Base-by-base conservation (phyloP, 192 early-diverging fungal species). In the Backusella sp. region DNA sequence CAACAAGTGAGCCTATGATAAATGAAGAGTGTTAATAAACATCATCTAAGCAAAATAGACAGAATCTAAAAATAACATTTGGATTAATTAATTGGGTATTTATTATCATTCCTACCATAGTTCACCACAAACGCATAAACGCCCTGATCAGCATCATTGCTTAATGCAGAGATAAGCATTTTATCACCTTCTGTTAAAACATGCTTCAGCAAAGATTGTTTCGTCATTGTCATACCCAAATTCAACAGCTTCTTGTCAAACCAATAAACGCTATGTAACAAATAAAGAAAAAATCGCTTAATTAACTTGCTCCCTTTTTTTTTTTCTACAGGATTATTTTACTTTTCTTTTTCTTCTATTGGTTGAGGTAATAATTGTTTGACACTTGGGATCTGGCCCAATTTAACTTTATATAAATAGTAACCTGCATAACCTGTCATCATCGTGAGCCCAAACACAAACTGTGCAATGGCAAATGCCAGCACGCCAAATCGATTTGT, bases 141-240 rank as follows among this genome's bases (percentile, higher is more conserved):
- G 8, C 95, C 95, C 84, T 94, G 93, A 73, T 89, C 89, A 0
- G 53, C 73, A 3, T 80, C 77, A 1, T 76, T 75, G 7, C 90
- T 89, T 37, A 91, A 83, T 34, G 76, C 80, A 17, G 94, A 78
- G 79, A 97, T 87, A n/a, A 96, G 75, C 85, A 99, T 93, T 78
- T 95, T 96, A 82, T 99, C 98, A n/a, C 96, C 98, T 82, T 97
- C 95, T 4, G 98, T 98, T 35, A 99, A 78, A 12, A 97, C 66
- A 77, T 98, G 94, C 79, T 99, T 99, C n/a, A 98, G 83, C 17
- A 96, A 68, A 0, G 96, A 94, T 80, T 98, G 96, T 3, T 90
- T 89, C 1, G 93, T 91, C 78, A 98, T 92, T 4, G 90, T 91
- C 37, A 86, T 81, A 3, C 93, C 89, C 39, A 99, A 74, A n/a